Evolutionary conservation across 1,284 basidiomycete genomes (phyloP).

Genomic region (Abortiporus biennis): DNA sequence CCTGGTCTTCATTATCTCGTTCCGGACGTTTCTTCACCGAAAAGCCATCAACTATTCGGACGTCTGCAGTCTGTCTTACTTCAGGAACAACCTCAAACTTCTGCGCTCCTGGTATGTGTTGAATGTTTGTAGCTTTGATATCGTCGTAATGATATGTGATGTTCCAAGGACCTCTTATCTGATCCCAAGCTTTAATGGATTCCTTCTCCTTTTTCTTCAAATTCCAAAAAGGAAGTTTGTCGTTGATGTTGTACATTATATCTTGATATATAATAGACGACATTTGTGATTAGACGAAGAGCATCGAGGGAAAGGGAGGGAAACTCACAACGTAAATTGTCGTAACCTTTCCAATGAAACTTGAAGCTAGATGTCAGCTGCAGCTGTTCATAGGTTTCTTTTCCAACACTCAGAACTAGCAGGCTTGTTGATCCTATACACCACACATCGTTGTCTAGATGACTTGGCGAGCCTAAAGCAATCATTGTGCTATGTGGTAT

Average conservation of each 20-base stretch:
- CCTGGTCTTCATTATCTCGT: slow-evolving; percentile 22
- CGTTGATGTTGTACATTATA: no score
- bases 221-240: slow-evolving; percentile 2
- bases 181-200: slow-evolving; percentile 25
- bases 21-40: slow-evolving; percentile 19
- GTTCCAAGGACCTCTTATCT: slow-evolving; percentile 33
- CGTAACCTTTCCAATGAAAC: slow-evolving; percentile 34
- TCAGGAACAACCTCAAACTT: no score
- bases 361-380: slow-evolving; percentile 48
- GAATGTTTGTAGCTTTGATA: no score
- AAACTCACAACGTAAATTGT: slow-evolving; percentile 43
- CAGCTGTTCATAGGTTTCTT: slow-evolving; percentile 49
- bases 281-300: slow-evolving; percentile 15
- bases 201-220: slow-evolving; percentile 30
- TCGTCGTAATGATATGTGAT: no score
- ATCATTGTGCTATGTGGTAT: slow-evolving; percentile 11
- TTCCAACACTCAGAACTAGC: slow-evolving; percentile 47
- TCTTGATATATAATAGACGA: not conserved
- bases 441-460: slow-evolving; percentile 47
- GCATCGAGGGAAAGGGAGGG: slow-evolving; percentile 38
- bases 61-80: not conserved
- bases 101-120: no score
- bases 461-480: slow-evolving; percentile 26
- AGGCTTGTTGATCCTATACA: slow-evolving; percentile 53
- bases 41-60: slow-evolving; percentile 28